phyloP scores from a whole-genome alignment of 148 eudicot genomes.

The Spergularia bocconei region DNA sequence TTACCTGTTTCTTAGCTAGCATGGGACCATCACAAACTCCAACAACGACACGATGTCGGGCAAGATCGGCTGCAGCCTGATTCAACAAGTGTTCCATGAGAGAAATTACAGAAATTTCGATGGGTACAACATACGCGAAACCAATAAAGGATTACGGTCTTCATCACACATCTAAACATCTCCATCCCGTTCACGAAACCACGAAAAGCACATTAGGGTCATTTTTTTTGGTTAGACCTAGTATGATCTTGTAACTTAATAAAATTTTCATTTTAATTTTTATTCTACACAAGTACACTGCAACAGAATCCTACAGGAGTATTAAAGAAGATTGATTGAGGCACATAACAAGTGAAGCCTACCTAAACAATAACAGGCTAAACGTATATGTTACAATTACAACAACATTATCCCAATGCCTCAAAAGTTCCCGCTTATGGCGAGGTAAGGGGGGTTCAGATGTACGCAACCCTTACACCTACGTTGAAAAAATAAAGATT shows the following conservation, averaged over 20 bases:
- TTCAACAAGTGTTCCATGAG: conserved; percentile 18
- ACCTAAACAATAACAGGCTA: neutral
- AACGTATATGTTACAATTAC: neutral
- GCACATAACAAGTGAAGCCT: neutral
- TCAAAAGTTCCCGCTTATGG: neutral
- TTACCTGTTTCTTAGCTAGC: conserved; percentile 75
- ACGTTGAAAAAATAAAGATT: too few species aligned
- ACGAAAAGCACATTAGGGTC: neutral
- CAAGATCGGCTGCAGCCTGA: conserved; percentile 74
- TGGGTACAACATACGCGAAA: neutral
- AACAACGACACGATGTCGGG: conserved; percentile 71
- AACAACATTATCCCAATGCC: neutral
- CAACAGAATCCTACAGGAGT: neutral
- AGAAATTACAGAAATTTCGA: neutral
- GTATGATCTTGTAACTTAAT: neutral
- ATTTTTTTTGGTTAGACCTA: neutral
- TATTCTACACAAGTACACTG: neutral
- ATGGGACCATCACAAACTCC: conserved; percentile 94
- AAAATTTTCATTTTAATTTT: neutral
- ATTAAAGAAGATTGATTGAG: neutral
- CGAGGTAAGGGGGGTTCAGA: too few species aligned
- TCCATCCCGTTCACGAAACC: neutral
- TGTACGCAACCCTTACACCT: too few species aligned
- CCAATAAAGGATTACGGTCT: neutral
- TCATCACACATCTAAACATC: neutral